These are phyloP conservation scores for Cyberlindnera sargentensis DNA, from an alignment of 805 yeast genomes.

Conservation along the genomic window DNA sequence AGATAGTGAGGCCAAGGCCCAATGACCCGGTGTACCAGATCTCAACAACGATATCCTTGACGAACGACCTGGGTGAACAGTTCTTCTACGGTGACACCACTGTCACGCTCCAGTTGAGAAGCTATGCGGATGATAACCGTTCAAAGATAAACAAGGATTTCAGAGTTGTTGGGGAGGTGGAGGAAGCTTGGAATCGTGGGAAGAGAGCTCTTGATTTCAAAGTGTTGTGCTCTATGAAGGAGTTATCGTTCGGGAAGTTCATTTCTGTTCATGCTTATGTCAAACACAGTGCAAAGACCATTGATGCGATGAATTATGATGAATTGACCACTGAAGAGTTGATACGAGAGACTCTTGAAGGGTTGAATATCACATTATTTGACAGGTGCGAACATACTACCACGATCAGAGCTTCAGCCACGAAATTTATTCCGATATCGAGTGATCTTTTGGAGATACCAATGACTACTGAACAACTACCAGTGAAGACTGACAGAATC, in stretches of 20 bases:
- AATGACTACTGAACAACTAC: not conserved
- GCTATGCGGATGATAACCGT: not conserved
- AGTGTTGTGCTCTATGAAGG: not conserved
- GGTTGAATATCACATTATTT: slow-evolving; percentile 4
- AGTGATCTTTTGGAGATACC: slow-evolving; percentile 17
- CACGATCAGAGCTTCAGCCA: not conserved
- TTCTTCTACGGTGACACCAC: slow-evolving; percentile 28
- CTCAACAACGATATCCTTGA: slow-evolving; percentile 21
- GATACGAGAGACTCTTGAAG: slow-evolving; percentile 8
- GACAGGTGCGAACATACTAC: not conserved
- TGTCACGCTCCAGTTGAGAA: slow-evolving; percentile 6
- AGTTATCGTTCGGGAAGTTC: slow-evolving; percentile 1
- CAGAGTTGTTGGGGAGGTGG: not conserved
- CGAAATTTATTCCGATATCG: slow-evolving; percentile 10
- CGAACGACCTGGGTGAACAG: slow-evolving; percentile 36
- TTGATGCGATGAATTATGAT: slow-evolving; percentile 11
- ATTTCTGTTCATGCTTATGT: slow-evolving; percentile 11
- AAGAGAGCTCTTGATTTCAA: slow-evolving; percentile 15
- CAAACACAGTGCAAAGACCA: not conserved
- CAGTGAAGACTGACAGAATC: slow-evolving; percentile 15
- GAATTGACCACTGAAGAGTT: slow-evolving; percentile 8
- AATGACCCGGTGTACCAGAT: slow-evolving; percentile 11
- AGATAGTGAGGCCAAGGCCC: slow-evolving; percentile 3
- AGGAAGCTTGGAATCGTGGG: slow-evolving; percentile 16
- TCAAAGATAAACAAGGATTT: not conserved